Conservation (phyloP, 192 early-diverging fungal genomes). For the Backusella circina region DNA sequence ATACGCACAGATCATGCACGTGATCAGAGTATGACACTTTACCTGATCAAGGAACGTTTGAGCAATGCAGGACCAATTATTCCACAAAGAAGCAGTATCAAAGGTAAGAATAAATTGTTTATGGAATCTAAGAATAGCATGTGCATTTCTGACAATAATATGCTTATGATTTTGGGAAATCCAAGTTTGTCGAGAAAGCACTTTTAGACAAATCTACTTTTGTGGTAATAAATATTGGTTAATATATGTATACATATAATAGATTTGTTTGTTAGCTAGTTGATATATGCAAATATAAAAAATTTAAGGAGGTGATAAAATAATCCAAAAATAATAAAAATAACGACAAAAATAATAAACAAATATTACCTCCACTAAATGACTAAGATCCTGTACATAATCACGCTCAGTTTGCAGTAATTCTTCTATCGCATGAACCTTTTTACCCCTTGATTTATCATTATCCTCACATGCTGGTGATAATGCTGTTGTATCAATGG, state of each 20-base stretch:
- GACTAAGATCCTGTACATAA: slow-evolving; percentile 21
- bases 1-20: background rate
- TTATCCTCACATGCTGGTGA: background rate
- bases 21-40: background rate
- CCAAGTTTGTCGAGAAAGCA: slow-evolving; percentile 14
- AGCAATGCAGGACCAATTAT: slow-evolving; percentile 13
- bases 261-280: background rate
- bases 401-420: slow-evolving; percentile 30
- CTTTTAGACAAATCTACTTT: slow-evolving; percentile 15
- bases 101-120: slow-evolving; percentile 14
- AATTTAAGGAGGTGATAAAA: background rate
- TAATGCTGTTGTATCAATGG: background rate
- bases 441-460: background rate
- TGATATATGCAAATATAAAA: background rate
- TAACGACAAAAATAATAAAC: background rate
- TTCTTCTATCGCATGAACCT: slow-evolving; percentile 28
- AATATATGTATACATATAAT: background rate
- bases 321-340: slow-evolving; percentile 1
- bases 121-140: slow-evolving; percentile 15
- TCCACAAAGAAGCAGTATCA: background rate
- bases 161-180: slow-evolving; percentile 17
- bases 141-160: slow-evolving; percentile 20
- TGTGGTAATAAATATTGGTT: background rate
- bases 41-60: slow-evolving; percentile 23
- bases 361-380: slow-evolving; percentile 26